These are phyloP conservation scores for Lepiota brunneoincarnata DNA, from an alignment of 768 basidiomycete species.

Conservation along the genomic window DNA sequence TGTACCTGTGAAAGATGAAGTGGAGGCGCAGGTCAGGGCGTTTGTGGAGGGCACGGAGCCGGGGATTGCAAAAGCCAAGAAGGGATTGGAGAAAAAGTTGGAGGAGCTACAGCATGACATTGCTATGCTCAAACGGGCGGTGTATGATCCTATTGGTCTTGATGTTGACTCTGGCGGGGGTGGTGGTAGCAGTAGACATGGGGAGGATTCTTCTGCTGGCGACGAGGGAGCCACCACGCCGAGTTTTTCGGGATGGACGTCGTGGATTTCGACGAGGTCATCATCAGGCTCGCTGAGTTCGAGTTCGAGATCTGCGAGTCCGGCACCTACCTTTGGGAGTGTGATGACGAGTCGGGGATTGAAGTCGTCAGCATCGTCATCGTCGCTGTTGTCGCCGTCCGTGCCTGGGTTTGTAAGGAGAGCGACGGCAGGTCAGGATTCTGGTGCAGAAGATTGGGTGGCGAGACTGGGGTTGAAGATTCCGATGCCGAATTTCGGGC, in stretches of 20 bases:
- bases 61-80: constrained; percentile 41
- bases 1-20: constrained; percentile 13
- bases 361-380: background rate
- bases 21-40: constrained; percentile 40
- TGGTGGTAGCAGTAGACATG: too few species aligned
- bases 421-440: too few species aligned
- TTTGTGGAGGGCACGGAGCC: constrained; percentile 57
- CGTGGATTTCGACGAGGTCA: background rate
- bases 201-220: too few species aligned
- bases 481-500: background rate
- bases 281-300: background rate
- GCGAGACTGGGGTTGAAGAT: background rate
- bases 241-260: background rate
- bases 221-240: too few species aligned
- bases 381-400: background rate
- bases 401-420: too few species aligned
- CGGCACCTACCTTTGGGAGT: background rate
- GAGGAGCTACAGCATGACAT: constrained; percentile 78
- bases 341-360: constrained; percentile 1
- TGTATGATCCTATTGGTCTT: constrained; percentile 39
- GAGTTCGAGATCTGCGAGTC: background rate
- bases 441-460: background rate
- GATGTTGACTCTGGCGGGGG: too few species aligned
- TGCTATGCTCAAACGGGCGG: constrained; percentile 57
- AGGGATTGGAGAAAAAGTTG: constrained; percentile 55